Evolutionary conservation across 345 rosid species (phyloP).

Genomic region (Populus ilicifolia): DNA sequence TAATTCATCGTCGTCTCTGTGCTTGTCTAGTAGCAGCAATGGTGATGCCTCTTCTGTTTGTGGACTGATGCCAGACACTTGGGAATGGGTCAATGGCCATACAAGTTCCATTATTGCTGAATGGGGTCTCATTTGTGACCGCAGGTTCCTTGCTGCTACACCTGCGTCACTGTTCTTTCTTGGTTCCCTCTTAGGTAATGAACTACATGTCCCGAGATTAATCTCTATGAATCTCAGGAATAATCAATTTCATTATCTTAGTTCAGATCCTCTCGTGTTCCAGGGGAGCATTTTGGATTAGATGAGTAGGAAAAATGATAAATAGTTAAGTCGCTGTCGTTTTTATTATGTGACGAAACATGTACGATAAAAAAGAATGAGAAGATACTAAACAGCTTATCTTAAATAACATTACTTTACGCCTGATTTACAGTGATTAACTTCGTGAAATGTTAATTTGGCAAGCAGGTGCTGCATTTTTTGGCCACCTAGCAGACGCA

Average conservation of each 20-base stretch:
- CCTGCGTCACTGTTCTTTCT: conserved; percentile 73
- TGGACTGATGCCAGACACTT: conserved; percentile 41
- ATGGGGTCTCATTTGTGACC: conserved; percentile 66
- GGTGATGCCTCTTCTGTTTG: conserved; percentile 34
- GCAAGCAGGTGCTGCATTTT: conserved; percentile 51
- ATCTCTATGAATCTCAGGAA: background rate
- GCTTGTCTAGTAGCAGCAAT: conserved; percentile 6
- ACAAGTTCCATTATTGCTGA: conserved; percentile 51
- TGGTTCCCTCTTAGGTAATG: conserved; percentile 64
- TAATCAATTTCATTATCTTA: no score
- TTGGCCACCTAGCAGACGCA: conserved; percentile 55
- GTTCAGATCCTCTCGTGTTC: no score
- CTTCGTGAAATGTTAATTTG: background rate
- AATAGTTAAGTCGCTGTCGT: no score
- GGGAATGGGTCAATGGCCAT: conserved; percentile 69
- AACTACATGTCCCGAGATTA: background rate
- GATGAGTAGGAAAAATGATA: no score
- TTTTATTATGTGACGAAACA: no score
- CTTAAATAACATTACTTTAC: no score
- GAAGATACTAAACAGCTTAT: no score
- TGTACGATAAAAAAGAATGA: no score
- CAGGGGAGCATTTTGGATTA: no score
- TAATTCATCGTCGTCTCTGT: background rate
- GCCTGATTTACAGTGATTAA: background rate
- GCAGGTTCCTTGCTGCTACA: conserved; percentile 60